These are phyloP conservation scores for Stylonectria norvegica DNA, from an alignment of 2,329 filamentous ascomycete genomes.

Conservation along the genomic window DNA sequence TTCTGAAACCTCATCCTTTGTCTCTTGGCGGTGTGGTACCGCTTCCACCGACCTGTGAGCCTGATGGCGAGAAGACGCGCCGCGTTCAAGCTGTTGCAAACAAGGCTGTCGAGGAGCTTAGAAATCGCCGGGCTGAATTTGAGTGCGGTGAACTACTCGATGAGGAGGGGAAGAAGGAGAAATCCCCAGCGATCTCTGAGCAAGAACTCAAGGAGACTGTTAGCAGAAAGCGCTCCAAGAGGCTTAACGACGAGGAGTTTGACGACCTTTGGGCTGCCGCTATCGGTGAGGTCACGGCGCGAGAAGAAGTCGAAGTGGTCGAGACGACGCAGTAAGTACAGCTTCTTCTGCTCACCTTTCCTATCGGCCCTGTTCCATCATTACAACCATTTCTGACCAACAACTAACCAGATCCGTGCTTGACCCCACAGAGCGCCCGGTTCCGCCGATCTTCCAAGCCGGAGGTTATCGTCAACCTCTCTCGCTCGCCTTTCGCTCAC, in stretches of 20 bases:
- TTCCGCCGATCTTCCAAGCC: constrained; percentile 58
- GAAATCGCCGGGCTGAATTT: constrained; percentile 80
- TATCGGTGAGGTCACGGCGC: constrained; percentile 64
- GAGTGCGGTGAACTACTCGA: constrained; percentile 77
- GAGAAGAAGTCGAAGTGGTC: constrained; percentile 57
- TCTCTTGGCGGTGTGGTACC: constrained; percentile 78
- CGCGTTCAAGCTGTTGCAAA: constrained; percentile 85
- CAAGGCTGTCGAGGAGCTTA: constrained; percentile 79
- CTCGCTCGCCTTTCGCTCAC: constrained; percentile 86
- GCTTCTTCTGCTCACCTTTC: constrained; percentile 5
- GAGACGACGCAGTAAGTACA: constrained; percentile 51
- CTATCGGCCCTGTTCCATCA: constrained; percentile 18
- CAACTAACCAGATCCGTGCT: constrained; percentile 84
- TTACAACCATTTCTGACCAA: constrained; percentile 49
- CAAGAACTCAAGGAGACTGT: constrained; percentile 75
- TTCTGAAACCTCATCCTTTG: constrained; percentile 79
- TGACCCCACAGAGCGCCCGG: constrained; percentile 67
- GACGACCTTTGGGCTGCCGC: constrained; percentile 80
- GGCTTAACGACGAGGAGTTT: constrained; percentile 83
- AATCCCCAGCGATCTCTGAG: constrained; percentile 60
- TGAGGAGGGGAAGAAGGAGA: constrained; percentile 56
- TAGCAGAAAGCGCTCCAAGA: constrained; percentile 71
- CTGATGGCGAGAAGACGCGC: constrained; percentile 87
- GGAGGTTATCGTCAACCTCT: constrained; percentile 76
- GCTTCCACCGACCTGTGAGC: constrained; percentile 86